Conservation (phyloP, 192 early-diverging fungal genomes). For the Coemansia sp. region DNA sequence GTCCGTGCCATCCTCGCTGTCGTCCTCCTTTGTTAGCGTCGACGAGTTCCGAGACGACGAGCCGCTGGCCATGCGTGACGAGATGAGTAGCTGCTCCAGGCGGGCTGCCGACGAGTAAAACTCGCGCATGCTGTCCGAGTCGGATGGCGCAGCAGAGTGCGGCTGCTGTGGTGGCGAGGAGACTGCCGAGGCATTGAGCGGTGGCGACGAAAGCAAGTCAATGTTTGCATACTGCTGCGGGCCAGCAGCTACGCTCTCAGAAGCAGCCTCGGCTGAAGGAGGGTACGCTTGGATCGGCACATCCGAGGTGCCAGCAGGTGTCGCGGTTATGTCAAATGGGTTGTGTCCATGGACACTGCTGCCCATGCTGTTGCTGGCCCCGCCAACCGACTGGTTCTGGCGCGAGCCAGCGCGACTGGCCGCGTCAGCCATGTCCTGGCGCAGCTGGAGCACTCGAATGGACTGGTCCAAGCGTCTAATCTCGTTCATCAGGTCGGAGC, state of each 20-base stretch:
- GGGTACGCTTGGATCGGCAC: conserved; percentile 30
- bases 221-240: conserved; percentile 16
- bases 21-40: not conserved
- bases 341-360: conserved; percentile 1
- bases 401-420: not conserved
- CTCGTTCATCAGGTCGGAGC: conserved; percentile 45
- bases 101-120: conserved; percentile 48
- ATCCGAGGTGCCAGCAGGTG: conserved; percentile 9
- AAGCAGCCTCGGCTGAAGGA: not conserved
- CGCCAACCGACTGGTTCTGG: not conserved
- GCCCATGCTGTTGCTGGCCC: not conserved
- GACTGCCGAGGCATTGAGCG: conserved; percentile 2
- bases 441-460: conserved; percentile 35
- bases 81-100: conserved; percentile 26
- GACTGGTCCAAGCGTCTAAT: conserved; percentile 39
- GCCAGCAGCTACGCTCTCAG: not conserved
- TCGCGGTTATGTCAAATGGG: conserved; percentile 15
- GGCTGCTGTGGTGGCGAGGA: not conserved
- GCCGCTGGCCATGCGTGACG: conserved; percentile 22
- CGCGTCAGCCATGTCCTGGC: conserved; percentile 33
- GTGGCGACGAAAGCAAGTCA: conserved; percentile 33
- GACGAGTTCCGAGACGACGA: conserved; percentile 2
- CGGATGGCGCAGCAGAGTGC: conserved; percentile 18
- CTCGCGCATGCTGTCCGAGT: conserved; percentile 44
- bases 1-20: conserved; percentile 2